Evolutionary conservation across 225 moss, liverwort and hornwort genomes (phyloP).

Genomic region (Ulota crispa): DNA sequence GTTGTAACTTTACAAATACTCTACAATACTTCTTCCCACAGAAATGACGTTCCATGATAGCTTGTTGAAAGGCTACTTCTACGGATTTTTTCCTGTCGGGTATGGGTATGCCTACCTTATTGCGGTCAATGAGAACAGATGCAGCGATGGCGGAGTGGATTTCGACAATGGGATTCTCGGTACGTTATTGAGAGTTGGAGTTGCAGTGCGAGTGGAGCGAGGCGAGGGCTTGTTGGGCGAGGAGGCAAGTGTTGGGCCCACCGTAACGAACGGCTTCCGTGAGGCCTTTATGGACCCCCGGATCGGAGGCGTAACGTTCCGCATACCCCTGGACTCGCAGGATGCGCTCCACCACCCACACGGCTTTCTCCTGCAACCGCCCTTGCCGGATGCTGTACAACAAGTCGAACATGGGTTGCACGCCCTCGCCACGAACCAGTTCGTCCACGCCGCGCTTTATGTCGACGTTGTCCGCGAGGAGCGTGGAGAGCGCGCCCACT

Average conservation of each 20-base stretch:
- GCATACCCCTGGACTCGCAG: slow-evolving; percentile 22
- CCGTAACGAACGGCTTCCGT: slow-evolving; percentile 20
- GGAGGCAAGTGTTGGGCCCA: slow-evolving; percentile 1
- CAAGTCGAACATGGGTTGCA: slow-evolving; percentile 30
- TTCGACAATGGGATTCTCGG: background rate
- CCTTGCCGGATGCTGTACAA: slow-evolving; percentile 25
- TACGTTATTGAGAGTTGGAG: background rate
- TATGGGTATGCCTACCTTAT: no score
- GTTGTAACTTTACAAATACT: no score
- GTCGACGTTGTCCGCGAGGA: slow-evolving; percentile 25
- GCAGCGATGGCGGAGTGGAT: background rate
- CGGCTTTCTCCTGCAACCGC: slow-evolving; percentile 26
- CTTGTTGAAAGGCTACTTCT: no score
- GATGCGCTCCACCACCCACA: slow-evolving; percentile 37
- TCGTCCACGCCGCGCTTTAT: slow-evolving; percentile 24
- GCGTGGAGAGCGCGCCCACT: slow-evolving; percentile 31
- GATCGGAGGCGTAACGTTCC: slow-evolving; percentile 17
- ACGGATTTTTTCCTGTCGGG: no score
- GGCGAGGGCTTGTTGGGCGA: slow-evolving; percentile 28
- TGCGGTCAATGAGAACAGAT: no score
- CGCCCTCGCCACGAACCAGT: slow-evolving; percentile 30
- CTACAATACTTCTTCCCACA: no score
- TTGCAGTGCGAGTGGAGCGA: background rate
- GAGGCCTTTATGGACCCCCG: slow-evolving; percentile 14
- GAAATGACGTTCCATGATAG: no score